These are phyloP conservation scores for Metschnikowia peoriensis DNA, from an alignment of 805 yeast genomes.

Conservation along the genomic window DNA sequence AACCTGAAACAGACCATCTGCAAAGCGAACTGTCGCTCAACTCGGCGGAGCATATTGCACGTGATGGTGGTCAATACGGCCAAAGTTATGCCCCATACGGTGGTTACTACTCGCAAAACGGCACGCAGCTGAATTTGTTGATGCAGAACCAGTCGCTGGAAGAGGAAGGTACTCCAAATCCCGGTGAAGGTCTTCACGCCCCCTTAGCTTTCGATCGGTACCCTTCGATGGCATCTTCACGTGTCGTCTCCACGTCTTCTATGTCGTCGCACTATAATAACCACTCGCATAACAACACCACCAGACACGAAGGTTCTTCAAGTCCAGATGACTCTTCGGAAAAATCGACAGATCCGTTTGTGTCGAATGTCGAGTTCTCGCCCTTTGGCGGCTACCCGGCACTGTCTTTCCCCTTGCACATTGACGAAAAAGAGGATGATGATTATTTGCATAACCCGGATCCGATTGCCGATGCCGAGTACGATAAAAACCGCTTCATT, in stretches of 20 bases:
- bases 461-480: conserved; percentile 86
- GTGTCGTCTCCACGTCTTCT: conserved; percentile 53
- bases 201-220: conserved; percentile 68
- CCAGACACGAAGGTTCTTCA: conserved; percentile 6
- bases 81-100: conserved; percentile 32
- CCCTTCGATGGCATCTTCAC: conserved; percentile 58
- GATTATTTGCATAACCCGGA: conserved; percentile 96
- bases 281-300: conserved; percentile 1
- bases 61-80: not conserved
- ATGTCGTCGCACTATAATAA: conserved; percentile 14
- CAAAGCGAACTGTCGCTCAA: conserved; percentile 8
- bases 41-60: conserved; percentile 11
- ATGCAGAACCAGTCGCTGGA: conserved; percentile 13
- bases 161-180: conserved; percentile 9
- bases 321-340: conserved; percentile 23
- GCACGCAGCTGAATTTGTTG: conserved; percentile 39
- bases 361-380: conserved; percentile 60
- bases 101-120: conserved; percentile 42
- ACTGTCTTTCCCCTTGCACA: conserved; percentile 79
- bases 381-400: conserved; percentile 99
- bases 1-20: conserved; percentile 13
- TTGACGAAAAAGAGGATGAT: conserved; percentile 93
- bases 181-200: conserved; percentile 22
- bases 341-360: conserved; percentile 28
- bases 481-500: conserved; percentile 66